Percentiles rank a stretch among this genome's conserved stretches.
These are phyloP conservation scores for Herpetomonas tarakana DNA, from an alignment of 208 protist species.

Conservation along the genomic window DNA sequence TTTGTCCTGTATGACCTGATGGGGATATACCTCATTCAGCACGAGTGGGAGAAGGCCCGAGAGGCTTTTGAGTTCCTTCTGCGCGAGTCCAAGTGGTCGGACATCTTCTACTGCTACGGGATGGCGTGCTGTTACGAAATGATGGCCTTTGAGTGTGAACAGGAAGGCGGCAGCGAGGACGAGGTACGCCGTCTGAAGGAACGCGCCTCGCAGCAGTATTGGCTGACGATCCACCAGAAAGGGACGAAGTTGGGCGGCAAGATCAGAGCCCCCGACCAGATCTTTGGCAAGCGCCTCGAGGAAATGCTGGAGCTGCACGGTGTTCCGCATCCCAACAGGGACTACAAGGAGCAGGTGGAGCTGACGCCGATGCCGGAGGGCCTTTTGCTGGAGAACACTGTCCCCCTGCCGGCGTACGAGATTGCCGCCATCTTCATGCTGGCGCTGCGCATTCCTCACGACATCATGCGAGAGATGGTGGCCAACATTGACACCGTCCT, in stretches of 20 bases:
- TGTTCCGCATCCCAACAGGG: constrained; percentile 27
- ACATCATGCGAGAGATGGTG: constrained; percentile 20
- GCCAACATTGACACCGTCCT: constrained; percentile 16
- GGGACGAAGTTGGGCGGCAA: constrained; percentile 42
- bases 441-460: constrained; percentile 28
- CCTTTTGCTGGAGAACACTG: constrained; percentile 29
- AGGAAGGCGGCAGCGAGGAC: constrained; percentile 12
- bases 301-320: constrained; percentile 35
- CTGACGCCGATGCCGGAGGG: constrained; percentile 25
- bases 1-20: constrained; percentile 61
- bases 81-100: constrained; percentile 51
- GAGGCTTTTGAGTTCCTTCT: constrained; percentile 28
- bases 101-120: constrained; percentile 52
- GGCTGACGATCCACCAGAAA: constrained; percentile 55
- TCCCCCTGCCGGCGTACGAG: constrained; percentile 42
- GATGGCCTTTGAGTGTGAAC: constrained; percentile 17
- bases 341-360: constrained; percentile 27
- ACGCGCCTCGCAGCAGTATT: constrained; percentile 29
- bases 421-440: constrained; percentile 36
- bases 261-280: constrained; percentile 38
- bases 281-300: constrained; percentile 38
- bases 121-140: constrained; percentile 65
- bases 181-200: constrained; percentile 10
- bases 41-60: constrained; percentile 36
- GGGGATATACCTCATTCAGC: constrained; percentile 30